A percentile compares a stretch with the other conserved stretches of the same genome.
Conservation (phyloP, 257 asterid species). For the Cordia subcordata region DNA sequence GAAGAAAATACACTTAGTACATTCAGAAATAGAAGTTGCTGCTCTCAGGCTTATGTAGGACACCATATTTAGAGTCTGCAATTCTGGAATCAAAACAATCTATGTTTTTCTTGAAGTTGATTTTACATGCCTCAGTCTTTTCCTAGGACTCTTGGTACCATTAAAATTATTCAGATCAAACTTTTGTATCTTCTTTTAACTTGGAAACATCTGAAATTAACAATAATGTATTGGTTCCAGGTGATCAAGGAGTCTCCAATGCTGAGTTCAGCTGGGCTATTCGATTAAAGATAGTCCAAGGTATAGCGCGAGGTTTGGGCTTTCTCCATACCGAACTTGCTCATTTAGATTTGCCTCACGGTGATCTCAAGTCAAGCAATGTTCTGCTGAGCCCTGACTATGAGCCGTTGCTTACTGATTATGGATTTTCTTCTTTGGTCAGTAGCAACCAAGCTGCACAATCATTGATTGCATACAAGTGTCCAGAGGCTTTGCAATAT, state of each 20-base stretch:
- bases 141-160: too few species aligned
- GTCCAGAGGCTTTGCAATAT: slow-evolving; percentile 54
- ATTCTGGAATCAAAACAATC: too few species aligned
- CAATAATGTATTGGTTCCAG: slow-evolving; percentile 23
- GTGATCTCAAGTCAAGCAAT: slow-evolving; percentile 78
- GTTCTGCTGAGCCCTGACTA: slow-evolving; percentile 40
- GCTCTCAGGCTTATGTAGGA: too few species aligned
- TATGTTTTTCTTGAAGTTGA: too few species aligned
- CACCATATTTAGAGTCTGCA: too few species aligned
- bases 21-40: too few species aligned
- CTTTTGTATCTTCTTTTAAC: too few species aligned
- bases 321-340: slow-evolving; percentile 54
- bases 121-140: too few species aligned
- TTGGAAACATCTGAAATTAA: neutral
- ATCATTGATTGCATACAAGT: slow-evolving; percentile 47
- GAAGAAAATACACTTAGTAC: too few species aligned
- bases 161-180: too few species aligned
- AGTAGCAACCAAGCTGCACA: slow-evolving; percentile 38
- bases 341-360: slow-evolving; percentile 58
- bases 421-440: slow-evolving; percentile 43
- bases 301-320: slow-evolving; percentile 58
- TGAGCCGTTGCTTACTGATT: slow-evolving; percentile 67
- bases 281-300: slow-evolving; percentile 58
- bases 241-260: slow-evolving; percentile 44
- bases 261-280: slow-evolving; percentile 55